A percentile compares a stretch with the other conserved stretches of the same genome.
These are phyloP conservation scores for Yamadazyma mexicana DNA, from an alignment of 1,139 yeast genomes.

Conservation along the genomic window DNA sequence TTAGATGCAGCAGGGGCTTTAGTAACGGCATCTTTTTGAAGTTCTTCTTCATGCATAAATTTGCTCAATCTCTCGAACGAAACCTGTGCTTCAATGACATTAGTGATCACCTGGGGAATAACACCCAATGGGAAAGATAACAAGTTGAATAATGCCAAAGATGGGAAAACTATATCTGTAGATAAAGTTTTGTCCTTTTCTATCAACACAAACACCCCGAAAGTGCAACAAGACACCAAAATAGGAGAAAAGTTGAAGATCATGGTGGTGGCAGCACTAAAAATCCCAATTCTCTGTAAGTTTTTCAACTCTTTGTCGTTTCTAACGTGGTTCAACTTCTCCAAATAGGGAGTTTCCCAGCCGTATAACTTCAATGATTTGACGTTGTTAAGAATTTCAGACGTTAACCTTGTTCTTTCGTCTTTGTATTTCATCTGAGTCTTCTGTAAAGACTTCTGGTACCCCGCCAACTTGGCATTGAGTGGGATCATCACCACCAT, in stretches of 20 bases:
- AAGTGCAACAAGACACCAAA: conserved; percentile 32
- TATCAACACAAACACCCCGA: conserved; percentile 25
- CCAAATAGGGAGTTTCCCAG: conserved; percentile 41
- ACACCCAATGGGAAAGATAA: conserved; percentile 34
- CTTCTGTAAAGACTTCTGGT: conserved; percentile 25
- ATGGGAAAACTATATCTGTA: conserved; percentile 40
- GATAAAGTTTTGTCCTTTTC: conserved; percentile 33
- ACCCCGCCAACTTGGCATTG: conserved; percentile 28
- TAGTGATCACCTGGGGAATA: conserved; percentile 31
- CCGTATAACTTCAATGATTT: conserved; percentile 40
- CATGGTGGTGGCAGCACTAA: conserved; percentile 29
- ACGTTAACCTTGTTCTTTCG: conserved; percentile 35
- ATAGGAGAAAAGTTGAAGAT: conserved; percentile 41
- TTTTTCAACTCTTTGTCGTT: conserved; percentile 34
- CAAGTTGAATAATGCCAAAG: conserved; percentile 35
- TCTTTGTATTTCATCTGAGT: conserved; percentile 32
- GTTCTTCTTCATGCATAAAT: conserved; percentile 32
- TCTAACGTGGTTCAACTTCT: conserved; percentile 31
- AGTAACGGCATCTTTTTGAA: conserved; percentile 20
- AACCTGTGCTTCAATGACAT: conserved; percentile 30
- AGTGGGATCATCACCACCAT: conserved; percentile 34
- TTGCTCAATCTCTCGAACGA: conserved; percentile 33
- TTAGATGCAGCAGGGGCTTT: conserved; percentile 14
- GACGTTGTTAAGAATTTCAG: conserved; percentile 38
- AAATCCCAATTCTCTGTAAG: conserved; percentile 31